Evolutionary conservation across 164 flowering plant species (phyloP).

Genomic region (Cinnamomum chago): DNA sequence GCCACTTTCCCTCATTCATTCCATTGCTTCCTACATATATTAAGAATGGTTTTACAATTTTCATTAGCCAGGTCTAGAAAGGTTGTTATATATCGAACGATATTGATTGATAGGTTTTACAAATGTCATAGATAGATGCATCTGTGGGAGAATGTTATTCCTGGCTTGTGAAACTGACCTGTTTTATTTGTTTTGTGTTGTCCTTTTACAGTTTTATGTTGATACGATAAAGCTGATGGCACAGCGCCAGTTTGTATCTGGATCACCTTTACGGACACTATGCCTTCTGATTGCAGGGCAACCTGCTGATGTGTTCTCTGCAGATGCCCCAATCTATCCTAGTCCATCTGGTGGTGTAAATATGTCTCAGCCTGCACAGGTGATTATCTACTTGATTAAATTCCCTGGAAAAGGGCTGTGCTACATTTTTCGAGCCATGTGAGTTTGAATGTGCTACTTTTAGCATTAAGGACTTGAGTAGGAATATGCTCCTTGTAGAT

Average conservation of each 20-base stretch:
- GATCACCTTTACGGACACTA: conserved; percentile 90
- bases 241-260: conserved; percentile 65
- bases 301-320: conserved; percentile 82
- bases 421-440: neutral
- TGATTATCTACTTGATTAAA: conserved; percentile 12
- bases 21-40: neutral
- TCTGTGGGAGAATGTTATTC: conserved; percentile 3
- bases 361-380: conserved; percentile 60
- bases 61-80: too few species aligned
- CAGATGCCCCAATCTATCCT: conserved; percentile 19
- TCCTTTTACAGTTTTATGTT: conserved; percentile 62
- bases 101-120: neutral
- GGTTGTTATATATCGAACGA: too few species aligned
- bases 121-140: neutral
- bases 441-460: neutral
- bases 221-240: conserved; percentile 97
- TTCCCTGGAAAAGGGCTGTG: neutral
- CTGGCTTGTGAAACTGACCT: neutral
- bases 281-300: conserved; percentile 92
- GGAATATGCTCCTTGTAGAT: neutral
- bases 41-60: neutral
- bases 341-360: conserved; percentile 25
- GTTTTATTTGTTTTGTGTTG: neutral
- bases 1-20: neutral
- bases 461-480: neutral